These are phyloP conservation scores for Rasamsonia emersonii DNA, from an alignment of 2,329 filamentous ascomycete genomes.

Conservation along the genomic window DNA sequence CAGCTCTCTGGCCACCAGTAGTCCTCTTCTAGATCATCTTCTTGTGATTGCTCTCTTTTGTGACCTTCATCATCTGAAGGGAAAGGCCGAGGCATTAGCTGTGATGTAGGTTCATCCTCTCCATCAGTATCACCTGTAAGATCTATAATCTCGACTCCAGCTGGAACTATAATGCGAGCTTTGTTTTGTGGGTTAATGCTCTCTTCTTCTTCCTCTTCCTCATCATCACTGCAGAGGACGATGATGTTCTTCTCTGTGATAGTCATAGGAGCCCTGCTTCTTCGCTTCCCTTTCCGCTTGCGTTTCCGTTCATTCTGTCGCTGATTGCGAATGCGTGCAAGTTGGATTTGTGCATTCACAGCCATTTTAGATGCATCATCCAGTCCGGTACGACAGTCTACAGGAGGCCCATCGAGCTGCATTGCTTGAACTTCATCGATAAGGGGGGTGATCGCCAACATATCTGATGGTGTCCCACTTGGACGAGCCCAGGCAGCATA, in stretches of 20 bases:
- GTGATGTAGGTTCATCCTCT: constrained; percentile 3
- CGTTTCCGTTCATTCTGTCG: constrained; percentile 5
- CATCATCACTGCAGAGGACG: constrained; percentile 14
- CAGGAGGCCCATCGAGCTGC: constrained; percentile 22
- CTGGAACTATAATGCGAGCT: constrained; percentile 6
- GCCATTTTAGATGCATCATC: constrained; percentile 11
- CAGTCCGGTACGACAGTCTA: constrained; percentile 14
- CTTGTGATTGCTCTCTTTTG: constrained; percentile 8
- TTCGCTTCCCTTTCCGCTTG: constrained; percentile 1
- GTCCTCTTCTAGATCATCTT: constrained; percentile 24
- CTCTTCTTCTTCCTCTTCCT: constrained; percentile 8
- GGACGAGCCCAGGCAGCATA: constrained; percentile 33
- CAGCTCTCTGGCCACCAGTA: constrained; percentile 31
- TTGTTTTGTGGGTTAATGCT: not conserved
- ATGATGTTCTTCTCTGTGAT: constrained; percentile 7
- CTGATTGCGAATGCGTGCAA: constrained; percentile 23
- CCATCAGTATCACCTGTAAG: constrained; percentile 18
- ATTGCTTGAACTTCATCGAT: constrained; percentile 16
- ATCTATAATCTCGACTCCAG: constrained; percentile 17
- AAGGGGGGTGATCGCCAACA: constrained; percentile 17
- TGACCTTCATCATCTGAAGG: not conserved
- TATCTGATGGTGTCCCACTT: constrained; percentile 12
- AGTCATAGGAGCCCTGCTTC: not conserved
- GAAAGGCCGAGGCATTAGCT: not conserved
- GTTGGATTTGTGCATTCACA: constrained; percentile 15